Evolutionary conservation across 208 protist species (phyloP).

Genomic region (Naegleria gruberi): DNA sequence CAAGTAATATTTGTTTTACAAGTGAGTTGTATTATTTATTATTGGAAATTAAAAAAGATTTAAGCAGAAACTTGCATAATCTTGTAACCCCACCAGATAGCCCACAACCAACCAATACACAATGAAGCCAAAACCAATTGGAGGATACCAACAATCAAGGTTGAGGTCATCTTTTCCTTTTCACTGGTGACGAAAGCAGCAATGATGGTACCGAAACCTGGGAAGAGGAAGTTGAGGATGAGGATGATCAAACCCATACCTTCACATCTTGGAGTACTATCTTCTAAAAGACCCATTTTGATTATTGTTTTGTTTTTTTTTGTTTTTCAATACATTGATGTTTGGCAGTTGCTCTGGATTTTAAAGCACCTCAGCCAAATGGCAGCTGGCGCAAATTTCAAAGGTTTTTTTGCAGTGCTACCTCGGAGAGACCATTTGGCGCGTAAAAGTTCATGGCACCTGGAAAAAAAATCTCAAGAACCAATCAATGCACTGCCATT

Average conservation of each 20-base stretch:
- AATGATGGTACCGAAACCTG: constrained; percentile 1
- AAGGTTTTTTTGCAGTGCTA: neutral
- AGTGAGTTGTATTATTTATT: no score
- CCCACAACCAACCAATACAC: constrained; percentile 1
- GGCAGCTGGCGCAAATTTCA: neutral
- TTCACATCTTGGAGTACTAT: neutral
- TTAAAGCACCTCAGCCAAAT: neutral
- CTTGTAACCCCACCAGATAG: neutral
- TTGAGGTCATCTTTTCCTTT: neutral
- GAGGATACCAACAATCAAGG: neutral
- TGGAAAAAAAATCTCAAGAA: no score
- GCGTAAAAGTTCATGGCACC: no score
- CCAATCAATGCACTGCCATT: no score
- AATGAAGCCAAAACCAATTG: neutral
- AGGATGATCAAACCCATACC: constrained; percentile 1
- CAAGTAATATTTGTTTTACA: no score
- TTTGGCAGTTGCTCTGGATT: neutral
- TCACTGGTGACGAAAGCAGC: neutral
- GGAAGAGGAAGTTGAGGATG: neutral
- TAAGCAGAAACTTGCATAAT: neutral
- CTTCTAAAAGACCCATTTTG: neutral
- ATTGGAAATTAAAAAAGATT: no score
- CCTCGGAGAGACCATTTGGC: no score
- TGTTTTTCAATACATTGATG: neutral
- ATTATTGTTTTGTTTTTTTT: neutral